Evolutionary conservation across 768 basidiomycete species (phyloP).

Genomic region (Mycena albidolilacea): DNA sequence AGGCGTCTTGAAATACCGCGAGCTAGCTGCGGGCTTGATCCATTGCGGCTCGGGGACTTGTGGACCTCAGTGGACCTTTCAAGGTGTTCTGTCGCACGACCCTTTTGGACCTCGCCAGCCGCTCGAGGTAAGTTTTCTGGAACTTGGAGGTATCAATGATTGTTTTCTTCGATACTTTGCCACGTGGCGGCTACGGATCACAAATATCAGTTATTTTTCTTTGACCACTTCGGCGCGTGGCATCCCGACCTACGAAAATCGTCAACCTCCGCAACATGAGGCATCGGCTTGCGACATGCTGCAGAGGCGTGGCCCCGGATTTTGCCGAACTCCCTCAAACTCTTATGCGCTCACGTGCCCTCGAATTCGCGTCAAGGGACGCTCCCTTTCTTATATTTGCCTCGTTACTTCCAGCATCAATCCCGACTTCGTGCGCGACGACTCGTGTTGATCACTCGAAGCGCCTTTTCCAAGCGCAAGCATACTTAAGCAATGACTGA

Average conservation of each 20-base stretch:
- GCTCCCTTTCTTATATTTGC: conserved; percentile 44
- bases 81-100: too few relatives aligned
- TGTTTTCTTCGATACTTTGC: conserved; percentile 16
- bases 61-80: conserved; percentile 5
- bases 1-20: background rate
- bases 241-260: background rate
- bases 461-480: conserved; percentile 34
- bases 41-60: background rate
- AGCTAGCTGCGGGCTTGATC: background rate
- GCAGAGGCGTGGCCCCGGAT: conserved; percentile 47
- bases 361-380: conserved; percentile 17
- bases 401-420: conserved; percentile 43
- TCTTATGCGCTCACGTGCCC: conserved; percentile 47
- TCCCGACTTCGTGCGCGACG: conserved; percentile 38
- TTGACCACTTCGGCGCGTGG: background rate
- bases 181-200: background rate
- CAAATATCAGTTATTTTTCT: too few relatives aligned
- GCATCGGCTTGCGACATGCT: background rate
- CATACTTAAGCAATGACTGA: conserved; percentile 42
- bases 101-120: background rate
- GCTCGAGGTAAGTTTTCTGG: too few relatives aligned
- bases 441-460: conserved; percentile 47
- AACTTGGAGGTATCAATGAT: conserved; percentile 12
- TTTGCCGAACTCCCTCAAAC: conserved; percentile 40
- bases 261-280: conserved; percentile 19